These are phyloP conservation scores for Mycena leptocephala DNA, from an alignment of 768 basidiomycete genomes.

Conservation along the genomic window DNA sequence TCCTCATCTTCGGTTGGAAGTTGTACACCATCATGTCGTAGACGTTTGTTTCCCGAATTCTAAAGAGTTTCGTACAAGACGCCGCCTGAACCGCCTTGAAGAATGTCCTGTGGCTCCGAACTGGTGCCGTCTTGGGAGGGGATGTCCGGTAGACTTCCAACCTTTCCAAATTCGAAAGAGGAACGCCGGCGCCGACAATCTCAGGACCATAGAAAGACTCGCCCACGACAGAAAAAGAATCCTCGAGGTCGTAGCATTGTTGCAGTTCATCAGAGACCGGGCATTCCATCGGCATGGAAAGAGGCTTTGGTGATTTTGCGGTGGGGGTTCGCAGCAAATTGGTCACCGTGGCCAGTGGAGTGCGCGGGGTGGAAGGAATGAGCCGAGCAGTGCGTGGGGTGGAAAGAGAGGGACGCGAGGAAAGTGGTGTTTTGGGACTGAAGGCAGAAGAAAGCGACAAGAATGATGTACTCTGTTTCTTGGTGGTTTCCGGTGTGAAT, in stretches of 20 bases:
- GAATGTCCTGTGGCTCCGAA: constrained; percentile 24
- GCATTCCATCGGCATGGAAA: background rate
- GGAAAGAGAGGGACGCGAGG: constrained; percentile 34
- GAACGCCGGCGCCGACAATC: constrained; percentile 18
- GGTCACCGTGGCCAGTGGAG: constrained; percentile 41
- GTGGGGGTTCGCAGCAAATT: constrained; percentile 44
- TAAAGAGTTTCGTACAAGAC: constrained; percentile 14
- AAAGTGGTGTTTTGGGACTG: constrained; percentile 37
- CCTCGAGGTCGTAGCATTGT: constrained; percentile 21
- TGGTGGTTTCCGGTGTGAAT: constrained; percentile 31
- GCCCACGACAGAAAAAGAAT: constrained; percentile 25
- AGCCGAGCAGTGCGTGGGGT: constrained; percentile 36
- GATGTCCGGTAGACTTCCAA: constrained; percentile 9
- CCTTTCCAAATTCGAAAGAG: constrained; percentile 6
- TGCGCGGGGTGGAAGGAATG: constrained; percentile 34
- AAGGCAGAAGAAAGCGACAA: constrained; percentile 38
- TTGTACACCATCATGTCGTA: constrained; percentile 36
- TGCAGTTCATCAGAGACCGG: constrained; percentile 28
- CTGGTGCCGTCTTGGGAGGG: background rate
- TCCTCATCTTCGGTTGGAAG: constrained; percentile 17
- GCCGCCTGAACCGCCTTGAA: constrained; percentile 23
- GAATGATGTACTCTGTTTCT: constrained; percentile 35
- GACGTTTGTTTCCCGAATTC: constrained; percentile 24
- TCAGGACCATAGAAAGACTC: constrained; percentile 28
- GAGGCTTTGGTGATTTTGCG: constrained; percentile 31